Evolutionary conservation across 495 filamentous ascomycete genomes (phyloP).

Genomic region (Aspergillus avenaceus): DNA sequence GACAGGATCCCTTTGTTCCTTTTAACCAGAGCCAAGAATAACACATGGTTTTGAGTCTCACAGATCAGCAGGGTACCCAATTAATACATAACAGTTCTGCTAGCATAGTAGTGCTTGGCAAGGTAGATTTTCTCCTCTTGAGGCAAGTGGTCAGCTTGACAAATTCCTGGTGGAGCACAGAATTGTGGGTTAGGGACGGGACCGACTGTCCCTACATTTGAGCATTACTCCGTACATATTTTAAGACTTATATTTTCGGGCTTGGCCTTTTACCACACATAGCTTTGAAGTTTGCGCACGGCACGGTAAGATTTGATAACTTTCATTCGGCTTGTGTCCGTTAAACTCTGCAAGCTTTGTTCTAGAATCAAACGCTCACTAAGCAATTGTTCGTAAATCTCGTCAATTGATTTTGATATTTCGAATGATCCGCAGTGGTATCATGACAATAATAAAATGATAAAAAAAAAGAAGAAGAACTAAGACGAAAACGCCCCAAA

Average conservation of each 20-base stretch:
- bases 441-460: not conserved
- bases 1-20: not conserved
- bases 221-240: not conserved
- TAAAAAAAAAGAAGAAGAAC: too few relatives aligned
- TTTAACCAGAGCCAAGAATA: not conserved
- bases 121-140: not conserved
- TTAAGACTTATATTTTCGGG: too few relatives aligned
- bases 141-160: not conserved
- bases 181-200: not conserved
- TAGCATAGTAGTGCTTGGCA: not conserved
- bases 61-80: conserved; percentile 1
- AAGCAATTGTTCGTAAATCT: not conserved
- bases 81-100: not conserved
- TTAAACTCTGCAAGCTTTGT: not conserved
- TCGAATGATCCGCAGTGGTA: not conserved
- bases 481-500: too few relatives aligned
- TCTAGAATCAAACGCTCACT: not conserved
- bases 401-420: not conserved
- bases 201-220: not conserved
- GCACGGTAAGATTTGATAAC: not conserved
- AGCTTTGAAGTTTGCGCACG: too few relatives aligned
- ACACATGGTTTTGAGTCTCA: not conserved
- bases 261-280: not conserved
- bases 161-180: not conserved
- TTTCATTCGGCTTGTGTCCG: not conserved